phyloP scores from a whole-genome alignment of 345 rosid genomes.

The Luvunga scandens region DNA sequence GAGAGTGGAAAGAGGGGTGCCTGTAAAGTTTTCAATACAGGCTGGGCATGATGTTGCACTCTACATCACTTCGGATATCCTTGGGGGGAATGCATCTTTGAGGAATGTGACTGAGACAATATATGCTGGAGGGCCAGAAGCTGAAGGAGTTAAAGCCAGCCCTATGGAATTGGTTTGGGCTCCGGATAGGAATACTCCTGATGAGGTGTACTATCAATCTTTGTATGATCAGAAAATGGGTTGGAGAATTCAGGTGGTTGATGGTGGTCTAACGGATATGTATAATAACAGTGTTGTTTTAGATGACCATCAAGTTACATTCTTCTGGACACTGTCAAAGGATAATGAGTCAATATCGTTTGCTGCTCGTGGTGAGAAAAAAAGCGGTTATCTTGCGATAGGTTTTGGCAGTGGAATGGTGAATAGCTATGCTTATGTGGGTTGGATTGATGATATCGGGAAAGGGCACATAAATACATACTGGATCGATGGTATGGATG shows the following conservation, averaged over 20 bases:
- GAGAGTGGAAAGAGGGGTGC: constrained; percentile 79
- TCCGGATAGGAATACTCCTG: constrained; percentile 90
- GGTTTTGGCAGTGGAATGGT: constrained; percentile 84
- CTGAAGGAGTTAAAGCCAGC: constrained; percentile 77
- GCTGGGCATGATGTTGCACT: constrained; percentile 77
- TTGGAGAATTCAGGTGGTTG: constrained; percentile 94
- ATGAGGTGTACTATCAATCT: constrained; percentile 86
- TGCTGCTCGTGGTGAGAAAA: constrained; percentile 92
- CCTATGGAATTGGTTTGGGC: constrained; percentile 80
- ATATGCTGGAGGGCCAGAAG: constrained; percentile 88
- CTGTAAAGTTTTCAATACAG: constrained; percentile 56
- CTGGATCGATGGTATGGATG: constrained; percentile 86
- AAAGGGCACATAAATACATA: constrained; percentile 74
- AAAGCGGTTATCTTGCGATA: constrained; percentile 87
- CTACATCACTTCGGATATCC: constrained; percentile 78
- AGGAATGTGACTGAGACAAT: constrained; percentile 73
- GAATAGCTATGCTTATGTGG: constrained; percentile 83
- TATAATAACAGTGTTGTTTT: constrained; percentile 82
- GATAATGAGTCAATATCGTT: constrained; percentile 71
- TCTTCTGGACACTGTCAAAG: constrained; percentile 77
- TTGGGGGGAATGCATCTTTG: constrained; percentile 88
- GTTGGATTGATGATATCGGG: constrained; percentile 78
- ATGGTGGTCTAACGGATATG: constrained; percentile 95
- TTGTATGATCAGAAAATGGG: constrained; percentile 87
- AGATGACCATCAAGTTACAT: constrained; percentile 94